Evolutionary conservation across 1,284 basidiomycete genomes (phyloP).

Genomic region (Moniliophthora roreri): DNA sequence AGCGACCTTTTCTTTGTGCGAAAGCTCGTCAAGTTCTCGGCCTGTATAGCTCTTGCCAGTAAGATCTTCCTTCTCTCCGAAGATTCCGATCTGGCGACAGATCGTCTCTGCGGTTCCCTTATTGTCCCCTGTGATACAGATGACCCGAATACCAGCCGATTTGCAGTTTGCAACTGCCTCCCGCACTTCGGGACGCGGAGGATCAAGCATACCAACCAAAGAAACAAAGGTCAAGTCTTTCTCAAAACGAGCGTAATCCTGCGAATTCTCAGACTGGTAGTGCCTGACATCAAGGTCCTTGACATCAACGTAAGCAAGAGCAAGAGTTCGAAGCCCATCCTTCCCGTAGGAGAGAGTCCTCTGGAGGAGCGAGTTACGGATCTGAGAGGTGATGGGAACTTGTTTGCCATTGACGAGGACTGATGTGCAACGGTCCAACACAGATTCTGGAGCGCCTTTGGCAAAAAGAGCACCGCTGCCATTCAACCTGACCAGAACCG

Average conservation of each 20-base stretch:
- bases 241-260: conserved; percentile 89
- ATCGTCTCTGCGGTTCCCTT: conserved; percentile 98
- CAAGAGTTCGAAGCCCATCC: conserved; percentile 87
- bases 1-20: conserved; percentile 75
- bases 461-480: conserved; percentile 74
- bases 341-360: conserved; percentile 75
- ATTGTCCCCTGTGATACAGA: conserved; percentile 99
- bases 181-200: conserved; percentile 92
- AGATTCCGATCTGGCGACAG: conserved; percentile 94
- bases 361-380: conserved; percentile 65
- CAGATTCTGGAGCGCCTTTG: conserved; percentile 96
- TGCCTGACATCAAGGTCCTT: conserved; percentile 76
- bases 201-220: conserved; percentile 97
- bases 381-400: conserved; percentile 60
- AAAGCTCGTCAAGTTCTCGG: conserved; percentile 84
- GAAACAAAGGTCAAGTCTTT: conserved; percentile 91
- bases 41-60: conserved; percentile 95
- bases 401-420: conserved; percentile 70
- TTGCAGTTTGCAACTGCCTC: conserved; percentile 88
- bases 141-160: conserved; percentile 92
- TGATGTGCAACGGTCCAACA: conserved; percentile 85
- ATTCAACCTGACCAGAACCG: conserved; percentile 76
- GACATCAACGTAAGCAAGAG: conserved; percentile 85
- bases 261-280: conserved; percentile 76
- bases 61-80: conserved; percentile 79